Conservation (phyloP, 129 eudicot genomes). For the Kitagawia praeruptora region DNA sequence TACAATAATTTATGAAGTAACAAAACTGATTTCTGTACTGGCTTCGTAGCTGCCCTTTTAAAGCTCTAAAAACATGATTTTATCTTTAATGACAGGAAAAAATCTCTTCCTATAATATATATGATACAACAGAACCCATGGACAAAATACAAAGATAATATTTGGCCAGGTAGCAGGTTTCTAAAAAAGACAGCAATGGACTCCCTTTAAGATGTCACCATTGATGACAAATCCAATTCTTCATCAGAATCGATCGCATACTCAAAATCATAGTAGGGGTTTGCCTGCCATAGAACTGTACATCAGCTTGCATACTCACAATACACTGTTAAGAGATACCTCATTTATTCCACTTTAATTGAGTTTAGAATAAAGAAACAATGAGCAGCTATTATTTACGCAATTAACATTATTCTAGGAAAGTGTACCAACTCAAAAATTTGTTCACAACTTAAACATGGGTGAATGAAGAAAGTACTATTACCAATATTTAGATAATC, state of each 20-base stretch:
- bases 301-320: not conserved
- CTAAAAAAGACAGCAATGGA: not conserved
- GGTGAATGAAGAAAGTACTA: not conserved
- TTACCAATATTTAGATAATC: not conserved
- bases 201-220: slow-evolving; percentile 42
- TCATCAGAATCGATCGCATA: slow-evolving; percentile 87
- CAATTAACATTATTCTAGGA: not conserved
- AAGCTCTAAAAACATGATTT: not conserved
- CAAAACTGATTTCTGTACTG: not conserved
- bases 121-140: not conserved
- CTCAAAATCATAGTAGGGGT: slow-evolving; percentile 81
- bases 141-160: not conserved
- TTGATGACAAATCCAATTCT: slow-evolving; percentile 68
- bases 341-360: not conserved
- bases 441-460: not conserved
- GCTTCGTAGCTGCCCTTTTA: not conserved
- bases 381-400: no score
- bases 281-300: slow-evolving; percentile 41
- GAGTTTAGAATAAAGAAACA: not conserved
- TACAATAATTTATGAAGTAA: not conserved
- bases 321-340: not conserved
- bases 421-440: not conserved
- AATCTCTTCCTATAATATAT: not conserved
- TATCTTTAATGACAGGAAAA: not conserved
- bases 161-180: slow-evolving; percentile 5